Percentiles rank a stretch among this genome's conserved stretches.
These are phyloP conservation scores for Dendrobium catenatum DNA, from an alignment of 106 monocot genomes.

Conservation along the genomic window DNA sequence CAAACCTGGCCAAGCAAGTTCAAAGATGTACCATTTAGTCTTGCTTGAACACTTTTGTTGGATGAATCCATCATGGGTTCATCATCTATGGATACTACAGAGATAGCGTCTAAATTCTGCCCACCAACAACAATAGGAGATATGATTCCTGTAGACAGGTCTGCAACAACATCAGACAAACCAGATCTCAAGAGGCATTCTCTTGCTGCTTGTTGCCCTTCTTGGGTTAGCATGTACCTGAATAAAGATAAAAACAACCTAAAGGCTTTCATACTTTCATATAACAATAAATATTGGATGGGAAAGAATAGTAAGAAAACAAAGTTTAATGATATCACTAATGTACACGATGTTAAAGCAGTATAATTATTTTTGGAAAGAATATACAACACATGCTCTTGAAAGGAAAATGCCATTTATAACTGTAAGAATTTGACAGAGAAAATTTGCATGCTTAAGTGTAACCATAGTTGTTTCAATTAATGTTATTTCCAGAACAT, in stretches of 20 bases:
- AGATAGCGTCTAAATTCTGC: slow-evolving; percentile 10
- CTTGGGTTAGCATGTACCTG: slow-evolving; percentile 92
- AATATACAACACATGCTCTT: not conserved
- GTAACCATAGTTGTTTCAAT: not conserved
- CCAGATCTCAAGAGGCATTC: slow-evolving; percentile 83
- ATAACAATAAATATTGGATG: not conserved
- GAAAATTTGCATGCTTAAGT: not conserved
- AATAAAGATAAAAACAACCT: slow-evolving; percentile 5
- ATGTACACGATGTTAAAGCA: not conserved
- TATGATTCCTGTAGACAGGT: slow-evolving; percentile 6
- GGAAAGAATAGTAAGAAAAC: not conserved
- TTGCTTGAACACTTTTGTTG: not conserved
- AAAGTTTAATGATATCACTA: not conserved
- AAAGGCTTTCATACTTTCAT: not conserved
- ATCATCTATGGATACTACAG: slow-evolving; percentile 15
- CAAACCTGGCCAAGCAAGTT: slow-evolving; percentile 1
- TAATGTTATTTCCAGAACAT: not conserved
- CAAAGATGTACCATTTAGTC: not conserved
- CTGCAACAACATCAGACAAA: slow-evolving; percentile 31
- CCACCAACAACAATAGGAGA: slow-evolving; percentile 14
- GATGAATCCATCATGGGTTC: slow-evolving; percentile 5
- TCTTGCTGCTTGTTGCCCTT: slow-evolving; percentile 66
- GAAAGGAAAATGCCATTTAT: not conserved
- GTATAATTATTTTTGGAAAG: not conserved
- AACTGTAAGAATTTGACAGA: not conserved